Evolutionary conservation across 148 eudicot species (phyloP).

Genomic region (Amaranthus cruentus): DNA sequence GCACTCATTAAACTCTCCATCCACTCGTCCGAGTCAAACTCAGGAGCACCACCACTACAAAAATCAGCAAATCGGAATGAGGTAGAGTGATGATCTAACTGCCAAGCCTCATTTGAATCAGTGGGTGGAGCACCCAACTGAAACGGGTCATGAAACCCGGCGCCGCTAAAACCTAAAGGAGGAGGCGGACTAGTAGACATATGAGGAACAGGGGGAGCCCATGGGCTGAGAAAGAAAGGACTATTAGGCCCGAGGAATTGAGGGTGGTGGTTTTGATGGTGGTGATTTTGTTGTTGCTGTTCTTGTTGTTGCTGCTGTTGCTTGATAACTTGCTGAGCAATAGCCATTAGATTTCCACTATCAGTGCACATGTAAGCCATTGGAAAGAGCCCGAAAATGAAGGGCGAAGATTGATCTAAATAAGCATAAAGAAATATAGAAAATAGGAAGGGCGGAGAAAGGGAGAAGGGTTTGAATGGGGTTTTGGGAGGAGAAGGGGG

Average conservation of each 20-base stretch:
- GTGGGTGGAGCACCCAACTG: slow-evolving; percentile 25
- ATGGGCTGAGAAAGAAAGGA: slow-evolving; percentile 42
- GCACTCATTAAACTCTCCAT: slow-evolving; percentile 75
- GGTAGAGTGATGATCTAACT: slow-evolving; percentile 36
- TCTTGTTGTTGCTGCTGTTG: slow-evolving; percentile 72
- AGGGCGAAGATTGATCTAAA: neutral
- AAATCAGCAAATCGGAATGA: slow-evolving; percentile 53
- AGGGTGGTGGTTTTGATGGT: slow-evolving; percentile 18
- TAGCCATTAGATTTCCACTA: slow-evolving; percentile 97
- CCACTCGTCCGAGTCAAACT: slow-evolving; percentile 92
- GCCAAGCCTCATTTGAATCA: slow-evolving; percentile 35
- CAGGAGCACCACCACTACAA: slow-evolving; percentile 35
- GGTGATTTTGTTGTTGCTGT: slow-evolving; percentile 42
- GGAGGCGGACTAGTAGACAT: slow-evolving; percentile 29
- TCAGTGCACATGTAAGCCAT: slow-evolving; percentile 93
- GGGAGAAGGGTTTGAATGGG: neutral
- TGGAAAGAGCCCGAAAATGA: neutral
- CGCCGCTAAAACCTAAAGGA: slow-evolving; percentile 22
- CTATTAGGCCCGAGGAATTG: slow-evolving; percentile 28
- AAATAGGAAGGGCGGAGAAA: no score
- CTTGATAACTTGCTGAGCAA: slow-evolving; percentile 83
- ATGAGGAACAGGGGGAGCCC: slow-evolving; percentile 32
- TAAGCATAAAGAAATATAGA: neutral
- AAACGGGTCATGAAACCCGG: slow-evolving; percentile 52
- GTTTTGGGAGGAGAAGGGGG: neutral